A percentile compares a stretch with the other conserved stretches of the same genome.
Evolutionary conservation across 306 rosid genomes (phyloP).

Genomic region (Cucurbita moschata): DNA sequence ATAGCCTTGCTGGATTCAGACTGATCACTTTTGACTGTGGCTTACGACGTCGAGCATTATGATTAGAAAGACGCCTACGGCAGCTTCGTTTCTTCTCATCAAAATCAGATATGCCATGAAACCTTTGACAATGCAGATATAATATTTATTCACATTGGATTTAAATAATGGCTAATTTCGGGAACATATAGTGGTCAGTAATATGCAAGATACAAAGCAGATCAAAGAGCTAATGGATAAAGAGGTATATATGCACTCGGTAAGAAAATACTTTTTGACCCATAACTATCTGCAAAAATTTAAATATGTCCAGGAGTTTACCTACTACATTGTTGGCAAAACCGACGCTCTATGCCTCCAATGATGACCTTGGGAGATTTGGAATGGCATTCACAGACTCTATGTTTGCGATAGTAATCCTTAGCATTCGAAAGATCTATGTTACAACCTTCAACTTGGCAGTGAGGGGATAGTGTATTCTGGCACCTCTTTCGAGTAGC

Average conservation of each 20-base stretch:
- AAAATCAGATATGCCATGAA: conserved; percentile 70
- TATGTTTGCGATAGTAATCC: conserved; percentile 84
- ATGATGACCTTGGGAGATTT: conserved; percentile 66
- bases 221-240: background rate
- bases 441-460: conserved; percentile 93
- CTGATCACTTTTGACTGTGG: conserved; percentile 41
- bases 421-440: conserved; percentile 64
- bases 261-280: background rate
- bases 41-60: conserved; percentile 97
- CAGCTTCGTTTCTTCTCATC: conserved; percentile 91
- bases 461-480: conserved; percentile 24
- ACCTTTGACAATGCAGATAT: conserved; percentile 41
- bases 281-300: background rate
- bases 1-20: conserved; percentile 34
- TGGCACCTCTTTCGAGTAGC: conserved; percentile 36
- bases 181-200: background rate
- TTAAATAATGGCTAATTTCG: background rate
- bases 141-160: background rate
- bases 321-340: conserved; percentile 99
- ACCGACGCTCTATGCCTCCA: conserved; percentile 59
- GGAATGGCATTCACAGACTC: conserved; percentile 73
- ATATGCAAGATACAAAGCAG: background rate
- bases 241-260: background rate
- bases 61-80: conserved; percentile 86
- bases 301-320: conserved; percentile 14